Evolutionary conservation across 73 alveolate species (phyloP).

Genomic region (Tetrahymena malaccensis): DNA sequence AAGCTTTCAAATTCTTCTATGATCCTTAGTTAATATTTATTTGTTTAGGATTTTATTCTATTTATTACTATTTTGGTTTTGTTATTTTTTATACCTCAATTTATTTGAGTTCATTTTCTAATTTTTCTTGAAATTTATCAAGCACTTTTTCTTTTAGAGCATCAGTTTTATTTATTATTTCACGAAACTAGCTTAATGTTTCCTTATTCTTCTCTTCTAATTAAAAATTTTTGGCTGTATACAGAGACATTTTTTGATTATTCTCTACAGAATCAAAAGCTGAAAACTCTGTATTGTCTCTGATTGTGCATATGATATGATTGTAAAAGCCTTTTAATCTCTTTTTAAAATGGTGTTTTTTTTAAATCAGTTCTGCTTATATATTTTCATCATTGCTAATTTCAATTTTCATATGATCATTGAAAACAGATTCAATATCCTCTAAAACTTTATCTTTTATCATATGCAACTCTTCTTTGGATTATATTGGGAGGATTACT

Average conservation of each 20-base stretch:
- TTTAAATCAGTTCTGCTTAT: background rate
- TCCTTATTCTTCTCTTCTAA: background rate
- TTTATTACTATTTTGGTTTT: background rate
- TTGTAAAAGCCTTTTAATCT: background rate
- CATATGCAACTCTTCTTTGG: background rate
- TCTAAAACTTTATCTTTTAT: background rate
- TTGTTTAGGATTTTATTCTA: background rate
- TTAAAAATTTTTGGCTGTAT: background rate
- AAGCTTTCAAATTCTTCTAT: background rate
- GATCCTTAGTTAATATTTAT: background rate
- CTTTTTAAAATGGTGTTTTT: background rate
- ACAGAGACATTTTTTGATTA: background rate
- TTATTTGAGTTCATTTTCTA: background rate
- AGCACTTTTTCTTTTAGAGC: background rate
- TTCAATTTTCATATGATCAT: background rate
- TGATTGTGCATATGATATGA: background rate
- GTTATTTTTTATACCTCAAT: background rate
- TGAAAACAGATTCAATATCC: background rate
- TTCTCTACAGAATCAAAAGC: background rate
- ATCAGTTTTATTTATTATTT: background rate
- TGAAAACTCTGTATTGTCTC: background rate
- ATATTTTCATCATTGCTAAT: background rate
- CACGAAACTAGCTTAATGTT: background rate
- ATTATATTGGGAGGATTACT: background rate
- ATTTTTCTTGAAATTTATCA: background rate